Evolutionary conservation across 2,329 filamentous ascomycete species (phyloP).

Genomic region (Aspergillus hiratsukae): DNA sequence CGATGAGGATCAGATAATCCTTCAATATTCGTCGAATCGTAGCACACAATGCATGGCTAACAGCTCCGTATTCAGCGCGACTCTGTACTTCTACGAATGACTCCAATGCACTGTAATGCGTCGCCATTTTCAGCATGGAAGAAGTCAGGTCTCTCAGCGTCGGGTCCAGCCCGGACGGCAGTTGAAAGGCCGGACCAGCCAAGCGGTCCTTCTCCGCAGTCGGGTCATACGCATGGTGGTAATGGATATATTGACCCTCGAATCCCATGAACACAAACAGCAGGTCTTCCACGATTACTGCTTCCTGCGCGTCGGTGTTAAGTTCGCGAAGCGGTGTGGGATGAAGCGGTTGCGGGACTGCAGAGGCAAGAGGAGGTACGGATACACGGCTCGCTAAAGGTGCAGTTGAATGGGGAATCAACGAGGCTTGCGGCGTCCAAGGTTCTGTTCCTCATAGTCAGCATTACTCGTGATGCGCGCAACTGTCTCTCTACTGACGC

Average conservation of each 20-base stretch:
- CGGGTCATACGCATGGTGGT: constrained; percentile 76
- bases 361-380: constrained; percentile 57
- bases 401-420: constrained; percentile 65
- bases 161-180: constrained; percentile 80
- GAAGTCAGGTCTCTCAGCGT: constrained; percentile 81
- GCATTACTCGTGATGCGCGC: constrained; percentile 4
- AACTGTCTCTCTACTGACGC: constrained; percentile 20
- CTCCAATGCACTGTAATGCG: constrained; percentile 85
- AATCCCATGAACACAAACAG: constrained; percentile 97
- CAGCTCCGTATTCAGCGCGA: constrained; percentile 83
- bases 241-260: constrained; percentile 95
- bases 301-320: constrained; percentile 76
- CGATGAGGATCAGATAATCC: constrained; percentile 88
- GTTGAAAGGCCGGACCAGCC: constrained; percentile 73
- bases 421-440: constrained; percentile 77
- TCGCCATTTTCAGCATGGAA: constrained; percentile 90
- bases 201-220: constrained; percentile 80
- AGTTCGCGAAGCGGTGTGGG: constrained; percentile 66
- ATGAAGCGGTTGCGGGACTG: constrained; percentile 65
- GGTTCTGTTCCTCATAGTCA: constrained; percentile 30
- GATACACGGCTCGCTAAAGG: constrained; percentile 69
- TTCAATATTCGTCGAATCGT: constrained; percentile 86
- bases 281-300: constrained; percentile 81
- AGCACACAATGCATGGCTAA: constrained; percentile 95
- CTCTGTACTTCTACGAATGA: constrained; percentile 94